Percentiles rank a stretch among this genome's conserved stretches.
Conservation (phyloP, 2,329 filamentous ascomycete genomes). For the Blastomyces parvus region DNA sequence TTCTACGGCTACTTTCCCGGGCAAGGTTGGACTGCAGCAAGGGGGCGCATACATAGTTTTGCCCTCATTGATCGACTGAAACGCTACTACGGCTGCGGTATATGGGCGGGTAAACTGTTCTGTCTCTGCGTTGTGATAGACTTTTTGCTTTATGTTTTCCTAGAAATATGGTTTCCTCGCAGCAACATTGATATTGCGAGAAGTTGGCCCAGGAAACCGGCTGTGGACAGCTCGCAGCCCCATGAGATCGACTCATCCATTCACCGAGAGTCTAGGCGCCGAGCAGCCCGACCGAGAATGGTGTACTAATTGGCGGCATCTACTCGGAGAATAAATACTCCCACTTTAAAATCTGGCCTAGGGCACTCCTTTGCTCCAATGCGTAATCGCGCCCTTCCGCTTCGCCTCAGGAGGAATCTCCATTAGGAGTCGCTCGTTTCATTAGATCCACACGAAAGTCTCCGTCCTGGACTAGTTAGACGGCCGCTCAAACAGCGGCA, state of each 20-base stretch:
- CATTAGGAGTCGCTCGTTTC: neutral
- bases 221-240: neutral
- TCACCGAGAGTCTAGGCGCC: neutral
- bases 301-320: neutral
- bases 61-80: slow-evolving; percentile 91
- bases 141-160: slow-evolving; percentile 77
- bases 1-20: slow-evolving; percentile 75
- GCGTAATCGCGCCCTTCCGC: neutral
- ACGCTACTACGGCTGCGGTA: slow-evolving; percentile 92
- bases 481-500: neutral
- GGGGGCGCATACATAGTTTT: slow-evolving; percentile 69
- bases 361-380: neutral
- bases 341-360: neutral
- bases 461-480: neutral
- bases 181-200: slow-evolving; percentile 79
- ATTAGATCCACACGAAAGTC: neutral
- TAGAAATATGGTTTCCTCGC: slow-evolving; percentile 79
- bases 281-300: neutral
- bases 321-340: neutral
- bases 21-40: slow-evolving; percentile 59
- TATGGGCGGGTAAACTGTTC: slow-evolving; percentile 97
- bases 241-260: neutral
- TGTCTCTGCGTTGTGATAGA: slow-evolving; percentile 91
- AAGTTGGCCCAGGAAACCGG: slow-evolving; percentile 78
- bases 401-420: neutral